Evolutionary conservation across 2,329 filamentous ascomycete species (phyloP).

Genomic region (Fusarium fracticaudum): DNA sequence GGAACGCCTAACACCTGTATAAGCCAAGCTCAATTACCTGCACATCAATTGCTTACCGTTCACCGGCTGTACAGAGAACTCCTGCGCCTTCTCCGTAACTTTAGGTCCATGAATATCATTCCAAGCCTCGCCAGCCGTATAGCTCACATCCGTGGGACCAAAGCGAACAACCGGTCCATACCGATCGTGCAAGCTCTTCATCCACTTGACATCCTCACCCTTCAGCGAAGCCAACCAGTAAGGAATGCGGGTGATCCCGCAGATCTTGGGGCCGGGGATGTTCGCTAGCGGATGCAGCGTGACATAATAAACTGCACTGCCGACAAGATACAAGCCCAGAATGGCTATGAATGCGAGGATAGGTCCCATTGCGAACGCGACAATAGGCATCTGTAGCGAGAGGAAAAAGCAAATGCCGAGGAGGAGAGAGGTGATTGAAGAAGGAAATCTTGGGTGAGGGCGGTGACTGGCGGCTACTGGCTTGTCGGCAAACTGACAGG

Average conservation of each 20-base stretch:
- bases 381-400: neutral
- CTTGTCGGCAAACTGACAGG: neutral
- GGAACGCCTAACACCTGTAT: neutral
- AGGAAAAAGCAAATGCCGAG: neutral
- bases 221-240: neutral
- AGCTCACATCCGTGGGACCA: slow-evolving; percentile 20
- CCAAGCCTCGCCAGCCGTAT: slow-evolving; percentile 10
- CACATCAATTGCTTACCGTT: neutral
- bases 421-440: neutral
- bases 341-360: neutral
- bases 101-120: slow-evolving; percentile 15
- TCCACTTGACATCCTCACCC: slow-evolving; percentile 13
- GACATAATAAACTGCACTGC: neutral
- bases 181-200: slow-evolving; percentile 3
- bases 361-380: neutral
- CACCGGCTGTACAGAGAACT: slow-evolving; percentile 2
- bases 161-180: slow-evolving; percentile 25
- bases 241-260: slow-evolving; percentile 6
- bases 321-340: neutral
- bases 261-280: slow-evolving; percentile 17
- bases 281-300: slow-evolving; percentile 11
- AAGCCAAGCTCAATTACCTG: neutral
- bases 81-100: slow-evolving; percentile 4
- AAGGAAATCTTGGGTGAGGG: neutral
- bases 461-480: neutral